Base-by-base conservation (phyloP, 2,329 filamentous ascomycete species). In the Pseudogymnoascus sp. region DNA sequence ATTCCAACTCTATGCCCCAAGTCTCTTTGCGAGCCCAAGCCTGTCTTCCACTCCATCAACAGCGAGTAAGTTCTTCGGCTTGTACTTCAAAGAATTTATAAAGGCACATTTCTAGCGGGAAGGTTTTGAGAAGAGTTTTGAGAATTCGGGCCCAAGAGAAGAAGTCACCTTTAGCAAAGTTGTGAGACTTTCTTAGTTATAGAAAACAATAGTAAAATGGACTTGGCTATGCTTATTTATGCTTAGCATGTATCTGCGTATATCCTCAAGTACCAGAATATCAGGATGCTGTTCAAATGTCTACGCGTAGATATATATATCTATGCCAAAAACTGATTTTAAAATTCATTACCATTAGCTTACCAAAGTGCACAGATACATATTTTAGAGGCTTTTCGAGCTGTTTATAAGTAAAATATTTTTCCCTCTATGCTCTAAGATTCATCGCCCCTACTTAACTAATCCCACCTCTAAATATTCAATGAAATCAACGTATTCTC, bases 41-140 rank as follows among this genome's bases (percentile, higher is more conserved):
- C 82, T 72, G 31, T 75, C 73, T 3, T 76, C 72, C 61, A 83
- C 81, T 38, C 73, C 71, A 66, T 84, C 83, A 16, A 85, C 72
- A 62, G 79, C 76, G 10, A 84, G 78, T 21, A 84, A 71, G 65
- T 75, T 73, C 5, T 76, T 72, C 0, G 82, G 82, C 0, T 79
- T 78, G 68, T 82, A 84, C 63, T 85, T 73, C 67, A 78, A 76
- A 2, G 82, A 77, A 3, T 81, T 82, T 46, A 84, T 72, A 6
- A 82, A 69, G 0, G 77, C 77, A 0, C 80, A 78, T 71, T 62
- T 69, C 73, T 0, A 72, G 71, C n/a, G 75, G 74, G 1, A 77
- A 77, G 69, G 75, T 76, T 25, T 61, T 76, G 63, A 67, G 70
- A 50, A 73, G 68, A 62, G 68, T 73, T n/a, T 67, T 78, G 56